Percentiles rank a stretch among this genome's conserved stretches.
Conservation (phyloP, 2,329 filamentous ascomycete genomes). For the Dothideomycetes sp. region DNA sequence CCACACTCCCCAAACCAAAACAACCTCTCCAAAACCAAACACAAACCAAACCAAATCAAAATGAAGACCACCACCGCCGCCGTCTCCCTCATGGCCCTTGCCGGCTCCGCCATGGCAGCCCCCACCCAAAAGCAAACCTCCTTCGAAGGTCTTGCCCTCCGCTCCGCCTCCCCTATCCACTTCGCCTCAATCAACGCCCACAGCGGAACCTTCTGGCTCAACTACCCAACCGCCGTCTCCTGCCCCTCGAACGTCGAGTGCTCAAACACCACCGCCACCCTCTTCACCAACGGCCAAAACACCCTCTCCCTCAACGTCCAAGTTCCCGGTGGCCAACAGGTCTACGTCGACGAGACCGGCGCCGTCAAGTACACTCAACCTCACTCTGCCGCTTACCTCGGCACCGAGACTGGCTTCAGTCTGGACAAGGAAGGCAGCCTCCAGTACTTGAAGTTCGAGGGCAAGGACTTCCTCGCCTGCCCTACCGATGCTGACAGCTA, state of each 20-base stretch:
- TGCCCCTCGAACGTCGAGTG: constrained; percentile 2
- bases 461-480: constrained; percentile 9
- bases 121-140: constrained; percentile 13
- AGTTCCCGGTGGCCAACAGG: constrained; percentile 12
- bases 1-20: too few relatives aligned
- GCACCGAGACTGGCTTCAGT: constrained; percentile 5
- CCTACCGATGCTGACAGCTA: neutral
- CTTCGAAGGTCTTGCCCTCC: constrained; percentile 17
- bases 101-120: constrained; percentile 4
- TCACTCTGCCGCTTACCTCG: neutral
- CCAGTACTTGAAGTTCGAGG: constrained; percentile 1
- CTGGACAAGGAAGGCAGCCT: neutral
- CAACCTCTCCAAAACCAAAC: too few relatives aligned
- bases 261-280: constrained; percentile 10
- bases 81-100: constrained; percentile 1
- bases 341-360: constrained; percentile 6
- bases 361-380: constrained; percentile 3
- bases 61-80: too few relatives aligned
- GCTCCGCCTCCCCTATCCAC: constrained; percentile 15
- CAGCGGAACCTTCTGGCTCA: constrained; percentile 1
- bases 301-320: constrained; percentile 4
- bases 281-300: constrained; percentile 16
- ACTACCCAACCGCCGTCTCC: constrained; percentile 3
- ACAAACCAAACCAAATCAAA: too few relatives aligned
- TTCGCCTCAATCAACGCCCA: constrained; percentile 15